Evolutionary conservation across 345 rosid genomes (phyloP).

Genomic region (Gossypium sturtianum): DNA sequence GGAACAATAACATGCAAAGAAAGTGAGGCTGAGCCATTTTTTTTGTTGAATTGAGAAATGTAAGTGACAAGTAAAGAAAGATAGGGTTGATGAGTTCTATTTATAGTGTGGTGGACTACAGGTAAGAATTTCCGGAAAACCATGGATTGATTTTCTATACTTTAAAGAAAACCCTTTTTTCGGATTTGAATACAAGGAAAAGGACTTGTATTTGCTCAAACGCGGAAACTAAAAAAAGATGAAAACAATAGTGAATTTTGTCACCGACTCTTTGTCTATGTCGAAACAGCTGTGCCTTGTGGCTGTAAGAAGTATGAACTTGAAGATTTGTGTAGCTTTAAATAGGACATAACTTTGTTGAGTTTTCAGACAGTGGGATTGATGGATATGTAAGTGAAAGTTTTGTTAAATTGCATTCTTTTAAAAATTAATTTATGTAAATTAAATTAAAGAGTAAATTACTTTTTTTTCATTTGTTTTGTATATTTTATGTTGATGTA

Average conservation of each 20-base stretch:
- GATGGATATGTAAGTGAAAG: not conserved
- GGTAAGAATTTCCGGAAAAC: conserved; percentile 27
- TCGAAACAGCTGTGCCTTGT: conserved; percentile 30
- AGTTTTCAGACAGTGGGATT: conserved; percentile 6
- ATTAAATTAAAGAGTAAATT: too few relatives aligned
- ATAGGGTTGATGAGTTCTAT: not conserved
- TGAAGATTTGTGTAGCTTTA: not conserved
- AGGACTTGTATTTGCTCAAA: conserved; percentile 18
- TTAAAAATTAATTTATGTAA: too few relatives aligned
- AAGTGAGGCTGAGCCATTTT: conserved; percentile 39
- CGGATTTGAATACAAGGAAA: conserved; percentile 4
- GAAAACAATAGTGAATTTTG: not conserved
- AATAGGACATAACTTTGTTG: too few relatives aligned
- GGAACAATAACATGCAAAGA: conserved; percentile 24
- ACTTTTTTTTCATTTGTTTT: too few relatives aligned
- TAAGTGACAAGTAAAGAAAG: not conserved
- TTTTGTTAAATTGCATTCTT: not conserved
- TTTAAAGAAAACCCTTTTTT: not conserved
- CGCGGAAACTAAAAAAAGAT: conserved; percentile 24
- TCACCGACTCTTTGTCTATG: conserved; percentile 41
- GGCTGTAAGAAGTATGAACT: not conserved
- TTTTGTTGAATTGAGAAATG: not conserved
- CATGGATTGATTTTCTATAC: not conserved
- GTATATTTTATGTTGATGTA: too few relatives aligned
- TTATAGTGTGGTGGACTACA: conserved; percentile 31